Base-by-base conservation (phyloP, 805 yeast genomes). In the Yarrowia keelungensis region DNA sequence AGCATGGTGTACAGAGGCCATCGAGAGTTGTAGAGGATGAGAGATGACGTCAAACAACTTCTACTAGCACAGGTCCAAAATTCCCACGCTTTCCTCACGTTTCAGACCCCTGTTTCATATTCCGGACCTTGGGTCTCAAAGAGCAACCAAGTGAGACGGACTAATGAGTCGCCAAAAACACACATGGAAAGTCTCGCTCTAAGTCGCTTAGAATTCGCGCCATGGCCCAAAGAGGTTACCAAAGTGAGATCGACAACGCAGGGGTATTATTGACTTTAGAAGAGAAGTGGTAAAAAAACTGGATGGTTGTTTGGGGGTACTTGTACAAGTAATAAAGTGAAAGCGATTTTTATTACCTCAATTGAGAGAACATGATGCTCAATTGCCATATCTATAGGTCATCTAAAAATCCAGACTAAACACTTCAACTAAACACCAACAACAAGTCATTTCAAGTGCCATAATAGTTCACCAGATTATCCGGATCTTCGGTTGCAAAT, bases 161-260 rank as follows among this genome's bases (percentile, higher is more conserved):
- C 14, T 5, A 12, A 11, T 12, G 50, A 8, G 15, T 8, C 16
- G n/a, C 36, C 36, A 47, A 26, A 47, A 26, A 14, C 16, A 5
- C 32, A 8, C 16, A 3, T 19, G 12, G 12, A 11, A 9, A 38
- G 39, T 38, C 16, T 15, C 22, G 41, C 54, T 10, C 11, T 9
- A 50, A 35, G 8, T 3, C 16, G 8, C 3, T 8, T 50, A 50
- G 22, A 35, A 15, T 32, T 50, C 15, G 22, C 22, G 9, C 41
- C 7, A 10, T n/a, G 15, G 19, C 56, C 56, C n/a, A 35, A 8
- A 8, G n/a, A 1, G 11, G 56, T 51, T 51, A 4, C 2, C 56
- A 4, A 51, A 51, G 56, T 51, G 56, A 50, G 56, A 51, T 51
- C 56, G 56, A 11, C 56, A 51, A n/a, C 54, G 54, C 56, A 51